These are phyloP conservation scores for Amphirosellinia nigrospora DNA, from an alignment of 495 filamentous ascomycete species.

Conservation along the genomic window DNA sequence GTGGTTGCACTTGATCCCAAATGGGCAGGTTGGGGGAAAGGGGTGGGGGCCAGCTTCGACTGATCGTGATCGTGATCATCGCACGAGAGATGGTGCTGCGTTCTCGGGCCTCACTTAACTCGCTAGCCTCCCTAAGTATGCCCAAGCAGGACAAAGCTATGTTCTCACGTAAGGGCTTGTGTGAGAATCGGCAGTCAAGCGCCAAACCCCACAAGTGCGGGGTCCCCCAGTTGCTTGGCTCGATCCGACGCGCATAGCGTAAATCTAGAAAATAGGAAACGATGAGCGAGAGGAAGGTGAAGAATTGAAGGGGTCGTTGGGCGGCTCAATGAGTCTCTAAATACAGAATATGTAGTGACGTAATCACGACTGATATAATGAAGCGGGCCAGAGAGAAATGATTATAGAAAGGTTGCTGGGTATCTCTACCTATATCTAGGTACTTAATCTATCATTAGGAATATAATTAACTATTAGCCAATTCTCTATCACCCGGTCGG, in stretches of 20 bases:
- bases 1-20: not conserved
- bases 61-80: not conserved
- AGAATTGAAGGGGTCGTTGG: not conserved
- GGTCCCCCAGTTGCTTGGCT: not conserved
- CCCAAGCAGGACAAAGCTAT: too few relatives aligned
- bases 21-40: not conserved
- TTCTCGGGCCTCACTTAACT: not conserved
- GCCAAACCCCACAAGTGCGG: not conserved
- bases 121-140: not conserved
- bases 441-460: not conserved
- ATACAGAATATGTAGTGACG: not conserved
- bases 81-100: not conserved
- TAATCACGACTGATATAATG: not conserved
- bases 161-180: not conserved
- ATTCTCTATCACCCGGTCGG: not conserved
- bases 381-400: too few relatives aligned
- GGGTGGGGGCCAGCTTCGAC: not conserved
- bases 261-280: not conserved
- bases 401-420: not conserved
- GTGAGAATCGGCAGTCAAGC: not conserved
- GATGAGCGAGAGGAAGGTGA: not conserved
- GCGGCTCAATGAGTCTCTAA: not conserved
- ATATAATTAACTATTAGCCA: slow-evolving; percentile 9
- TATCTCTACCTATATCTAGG: too few relatives aligned
- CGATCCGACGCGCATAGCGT: not conserved